Base-by-base conservation (phyloP, 139 green algal genomes). In the Diplosphaera chodatii region DNA sequence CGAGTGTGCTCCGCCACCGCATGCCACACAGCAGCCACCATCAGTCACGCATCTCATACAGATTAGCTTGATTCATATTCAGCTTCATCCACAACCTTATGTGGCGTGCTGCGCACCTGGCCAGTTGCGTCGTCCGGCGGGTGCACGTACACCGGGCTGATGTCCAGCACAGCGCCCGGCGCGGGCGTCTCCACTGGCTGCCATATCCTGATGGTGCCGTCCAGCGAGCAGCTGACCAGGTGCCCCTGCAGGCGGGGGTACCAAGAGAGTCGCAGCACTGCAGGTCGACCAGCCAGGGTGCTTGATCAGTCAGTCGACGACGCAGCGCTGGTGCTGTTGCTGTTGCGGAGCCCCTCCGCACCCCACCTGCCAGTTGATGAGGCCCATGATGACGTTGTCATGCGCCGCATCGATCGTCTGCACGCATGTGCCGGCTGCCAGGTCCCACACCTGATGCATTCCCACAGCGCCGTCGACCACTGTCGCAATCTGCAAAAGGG, bases 381-480 rank as follows among this genome's bases (percentile, higher is more conserved):
- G 32, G 41, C 77, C 68, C 71, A 86, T 89, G 66, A 94, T 83
- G 41, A 83, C 72, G 29, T 80, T 63, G 25, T 64, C 66, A 66
- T 90, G 85, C 62, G 82, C 83, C 6, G 66, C 72, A 8, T 77
- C 59, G 1, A 93, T 30, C 15, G 73, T 86, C 72, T 94, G 88
- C 23, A 78, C 69, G 22, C 74, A 76, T 40, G 74, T 33, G 30
- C 86, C 88, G 10, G 64, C 69, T 28, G 68, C 40, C 37, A 94
- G 70, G 68, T 92, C 85, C 89, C 88, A 93, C 16, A 91, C 81
- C 86, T 91, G 82, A n/a, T 68, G 3, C 64, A 4, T 32, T 13
- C 15, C 40, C 13, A 40, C 18, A 73, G 30, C 22, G 20, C 64
- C 4, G 55, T 28, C 23, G 15, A 41, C 37, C 40, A 40, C 23